Base-by-base conservation (phyloP, 2,329 filamentous ascomycete species). In the Fusarium guadeloupense region DNA sequence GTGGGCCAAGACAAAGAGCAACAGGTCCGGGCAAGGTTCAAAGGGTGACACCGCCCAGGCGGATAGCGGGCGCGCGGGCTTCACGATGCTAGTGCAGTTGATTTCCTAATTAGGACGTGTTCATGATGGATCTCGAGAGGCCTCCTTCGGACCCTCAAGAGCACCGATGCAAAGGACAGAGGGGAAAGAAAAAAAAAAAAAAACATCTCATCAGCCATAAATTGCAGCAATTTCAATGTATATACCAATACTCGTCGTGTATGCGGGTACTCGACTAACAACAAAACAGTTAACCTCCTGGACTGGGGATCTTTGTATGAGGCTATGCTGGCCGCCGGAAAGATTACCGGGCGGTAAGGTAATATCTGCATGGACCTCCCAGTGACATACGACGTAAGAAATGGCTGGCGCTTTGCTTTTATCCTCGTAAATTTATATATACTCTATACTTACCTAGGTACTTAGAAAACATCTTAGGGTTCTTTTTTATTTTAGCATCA, bases 281-380 rank as follows among this genome's bases (percentile, higher is more conserved):
- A 26, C 4, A 9, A 26, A 12, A 26, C 9, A 26, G 9, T 10
- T 26, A 12, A 26, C 25, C 25, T 26, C 25, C 7, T 26, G 5
- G n/a, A 25, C 23, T 25, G 10, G 39, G 53, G 17, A 58, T 39
- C 39, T 58, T 58, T 58, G 54, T 52, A 48, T 45, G 50, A 64
- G 61, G 60, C 60, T 64, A 46, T 64, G 55, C 55, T 64, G 46
- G n/a, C n/a, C 55, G 48, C 19, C 47, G 53, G 39, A 54, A 40
- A 33, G 21, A 17, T 62, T 42, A 33, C 39, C 17, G 42, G 54
- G 25, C 54, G 54, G 48, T 38, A 60, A 64, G 34, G 46, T 58
- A 12, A 12, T 28, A 45, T 30, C 23, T 40, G 59, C 54, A 60
- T 64, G 50, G 42, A 42, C 20, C 54, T 38, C n/a, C n/a, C n/a